phyloP scores from a whole-genome alignment of 495 filamentous ascomycete genomes.

The Tuber melanosporum region DNA sequence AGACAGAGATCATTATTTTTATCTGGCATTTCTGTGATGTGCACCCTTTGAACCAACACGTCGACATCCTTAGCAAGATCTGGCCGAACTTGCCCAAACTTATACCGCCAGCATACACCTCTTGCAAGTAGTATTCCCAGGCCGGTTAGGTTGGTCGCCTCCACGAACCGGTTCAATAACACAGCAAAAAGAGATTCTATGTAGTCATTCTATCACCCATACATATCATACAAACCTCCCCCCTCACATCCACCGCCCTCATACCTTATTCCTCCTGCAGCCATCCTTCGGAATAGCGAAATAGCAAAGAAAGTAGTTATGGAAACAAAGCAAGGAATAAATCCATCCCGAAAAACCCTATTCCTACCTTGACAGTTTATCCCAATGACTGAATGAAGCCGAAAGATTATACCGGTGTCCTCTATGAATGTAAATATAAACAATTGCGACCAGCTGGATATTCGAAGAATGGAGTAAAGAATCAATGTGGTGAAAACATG shows the following conservation, averaged over 20 bases:
- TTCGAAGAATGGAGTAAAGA: background rate
- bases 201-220: background rate
- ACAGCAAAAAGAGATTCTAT: background rate
- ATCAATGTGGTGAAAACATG: background rate
- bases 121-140: background rate
- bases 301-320: background rate
- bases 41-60: too few relatives aligned
- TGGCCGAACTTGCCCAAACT: background rate
- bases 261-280: background rate
- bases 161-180: too few relatives aligned
- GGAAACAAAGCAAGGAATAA: background rate
- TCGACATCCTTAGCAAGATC: too few relatives aligned
- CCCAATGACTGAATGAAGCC: background rate
- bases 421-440: constrained; percentile 5
- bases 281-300: background rate
- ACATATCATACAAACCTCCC: background rate
- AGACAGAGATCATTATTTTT: too few relatives aligned
- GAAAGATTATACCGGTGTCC: background rate
- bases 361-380: background rate
- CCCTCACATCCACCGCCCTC: background rate
- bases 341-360: background rate
- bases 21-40: too few relatives aligned
- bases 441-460: background rate
- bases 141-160: background rate
- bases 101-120: background rate